Evolutionary conservation across 2,329 filamentous ascomycete species (phyloP).

Genomic region (Madurella mycetomatis): DNA sequence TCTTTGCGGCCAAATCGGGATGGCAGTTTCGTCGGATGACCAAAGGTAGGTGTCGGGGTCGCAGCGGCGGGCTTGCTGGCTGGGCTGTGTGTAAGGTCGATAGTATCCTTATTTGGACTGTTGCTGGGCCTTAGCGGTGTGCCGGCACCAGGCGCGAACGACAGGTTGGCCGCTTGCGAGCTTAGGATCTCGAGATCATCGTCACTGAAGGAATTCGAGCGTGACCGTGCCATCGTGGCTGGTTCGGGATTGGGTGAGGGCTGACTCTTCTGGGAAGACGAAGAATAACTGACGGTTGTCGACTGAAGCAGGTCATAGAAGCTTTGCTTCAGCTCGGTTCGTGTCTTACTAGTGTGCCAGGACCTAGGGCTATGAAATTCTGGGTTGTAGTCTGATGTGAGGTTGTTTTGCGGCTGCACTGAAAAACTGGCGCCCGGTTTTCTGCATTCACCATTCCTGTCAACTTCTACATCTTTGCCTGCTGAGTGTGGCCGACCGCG

Average conservation of each 20-base stretch:
- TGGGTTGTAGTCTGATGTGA: slow-evolving; percentile 16
- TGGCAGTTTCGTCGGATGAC: slow-evolving; percentile 37
- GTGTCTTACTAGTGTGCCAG: slow-evolving; percentile 6
- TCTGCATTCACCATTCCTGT: slow-evolving; percentile 16
- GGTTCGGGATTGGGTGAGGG: neutral
- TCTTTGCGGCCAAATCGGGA: slow-evolving; percentile 37
- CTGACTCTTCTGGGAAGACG: neutral
- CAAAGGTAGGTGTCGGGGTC: slow-evolving; percentile 30
- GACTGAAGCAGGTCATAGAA: slow-evolving; percentile 26
- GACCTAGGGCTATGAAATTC: slow-evolving; percentile 3
- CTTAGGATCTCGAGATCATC: slow-evolving; percentile 35
- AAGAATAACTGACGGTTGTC: slow-evolving; percentile 22
- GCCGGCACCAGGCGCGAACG: slow-evolving; percentile 33
- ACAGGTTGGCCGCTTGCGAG: slow-evolving; percentile 31
- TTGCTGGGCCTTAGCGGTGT: slow-evolving; percentile 37
- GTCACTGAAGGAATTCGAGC: slow-evolving; percentile 33
- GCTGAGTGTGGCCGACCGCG: no score
- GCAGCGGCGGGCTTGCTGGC: slow-evolving; percentile 20
- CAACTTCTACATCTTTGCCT: neutral
- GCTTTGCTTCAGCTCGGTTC: slow-evolving; percentile 21
- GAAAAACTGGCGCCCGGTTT: slow-evolving; percentile 27
- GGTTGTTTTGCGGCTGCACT: slow-evolving; percentile 28
- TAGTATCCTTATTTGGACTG: slow-evolving; percentile 28
- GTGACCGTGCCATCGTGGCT: slow-evolving; percentile 19
- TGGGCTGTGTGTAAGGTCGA: slow-evolving; percentile 31